phyloP scores from a whole-genome alignment of 495 filamentous ascomycete genomes.

The Penicillium pulvis region DNA sequence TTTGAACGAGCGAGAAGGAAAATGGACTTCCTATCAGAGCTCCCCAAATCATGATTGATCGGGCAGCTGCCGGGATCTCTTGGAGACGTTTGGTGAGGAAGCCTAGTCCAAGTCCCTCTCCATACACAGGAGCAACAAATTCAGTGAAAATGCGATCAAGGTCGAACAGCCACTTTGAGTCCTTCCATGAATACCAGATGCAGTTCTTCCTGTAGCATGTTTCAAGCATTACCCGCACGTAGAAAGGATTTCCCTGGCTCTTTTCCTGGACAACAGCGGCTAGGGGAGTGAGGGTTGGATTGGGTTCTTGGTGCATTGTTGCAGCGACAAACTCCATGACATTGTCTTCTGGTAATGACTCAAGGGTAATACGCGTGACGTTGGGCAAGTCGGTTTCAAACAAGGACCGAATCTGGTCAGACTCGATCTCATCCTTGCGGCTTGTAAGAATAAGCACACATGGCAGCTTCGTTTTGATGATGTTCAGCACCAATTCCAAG shows the following conservation, averaged over 20 bases:
- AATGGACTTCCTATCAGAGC: conserved; percentile 77
- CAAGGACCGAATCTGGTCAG: conserved; percentile 43
- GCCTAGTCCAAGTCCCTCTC: conserved; percentile 74
- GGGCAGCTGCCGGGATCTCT: conserved; percentile 69
- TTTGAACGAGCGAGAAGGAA: conserved; percentile 78
- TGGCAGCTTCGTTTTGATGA: conserved; percentile 70
- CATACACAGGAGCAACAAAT: conserved; percentile 74
- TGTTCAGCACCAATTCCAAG: conserved; percentile 73
- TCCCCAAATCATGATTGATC: conserved; percentile 84
- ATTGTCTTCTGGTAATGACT: conserved; percentile 71
- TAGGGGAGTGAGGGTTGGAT: conserved; percentile 41
- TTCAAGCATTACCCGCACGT: conserved; percentile 87
- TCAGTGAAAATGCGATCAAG: conserved; percentile 80
- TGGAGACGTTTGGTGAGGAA: conserved; percentile 76
- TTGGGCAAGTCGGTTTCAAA: conserved; percentile 45
- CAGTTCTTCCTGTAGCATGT: conserved; percentile 81
- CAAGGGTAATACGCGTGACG: conserved; percentile 66
- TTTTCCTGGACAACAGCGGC: conserved; percentile 80
- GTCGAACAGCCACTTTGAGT: conserved; percentile 78
- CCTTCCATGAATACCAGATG: conserved; percentile 85
- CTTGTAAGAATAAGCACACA: conserved; percentile 72
- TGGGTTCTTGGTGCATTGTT: conserved; percentile 60
- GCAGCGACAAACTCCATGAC: conserved; percentile 74
- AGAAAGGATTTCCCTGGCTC: conserved; percentile 81
- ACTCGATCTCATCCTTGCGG: conserved; percentile 42